A percentile compares a stretch with the other conserved stretches of the same genome.
Evolutionary conservation across 2,329 filamentous ascomycete genomes (phyloP).

Genomic region (Drechslerella dactyloides): DNA sequence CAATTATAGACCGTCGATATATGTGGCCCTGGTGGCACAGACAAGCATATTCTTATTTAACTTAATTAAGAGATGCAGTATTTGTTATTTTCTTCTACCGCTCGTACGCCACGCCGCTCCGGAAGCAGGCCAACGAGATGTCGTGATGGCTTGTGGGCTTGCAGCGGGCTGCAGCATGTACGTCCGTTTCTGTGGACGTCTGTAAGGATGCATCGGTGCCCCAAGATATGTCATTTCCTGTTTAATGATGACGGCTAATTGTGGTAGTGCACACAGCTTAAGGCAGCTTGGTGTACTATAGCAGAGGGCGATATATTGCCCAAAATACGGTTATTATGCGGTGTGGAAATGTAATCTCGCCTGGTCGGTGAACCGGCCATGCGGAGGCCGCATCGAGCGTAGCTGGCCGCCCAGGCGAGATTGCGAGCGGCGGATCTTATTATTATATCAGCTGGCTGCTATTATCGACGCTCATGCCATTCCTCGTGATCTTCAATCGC

Average conservation of each 20-base stretch:
- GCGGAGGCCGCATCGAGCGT: neutral
- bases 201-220: neutral
- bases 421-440: slow-evolving; percentile 6
- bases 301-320: too few species aligned
- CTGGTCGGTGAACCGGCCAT: neutral
- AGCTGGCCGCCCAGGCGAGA: slow-evolving; percentile 1
- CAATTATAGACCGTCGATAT: too few species aligned
- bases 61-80: too few species aligned
- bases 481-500: too few species aligned
- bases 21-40: too few species aligned
- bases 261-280: too few species aligned
- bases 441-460: slow-evolving; percentile 2
- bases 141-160: slow-evolving; percentile 3
- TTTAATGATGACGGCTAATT: too few species aligned
- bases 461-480: neutral
- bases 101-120: neutral
- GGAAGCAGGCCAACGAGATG: neutral
- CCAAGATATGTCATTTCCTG: too few species aligned
- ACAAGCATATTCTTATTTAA: too few species aligned
- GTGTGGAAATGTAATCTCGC: neutral
- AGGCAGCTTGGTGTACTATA: too few species aligned
- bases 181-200: neutral
- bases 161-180: neutral
- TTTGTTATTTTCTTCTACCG: neutral
- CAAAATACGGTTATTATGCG: too few species aligned